Evolutionary conservation across 108 stramenopile species (phyloP), one percentile per base, ranked within the genome.

Genomic region (Fragilaria radians): DNA sequence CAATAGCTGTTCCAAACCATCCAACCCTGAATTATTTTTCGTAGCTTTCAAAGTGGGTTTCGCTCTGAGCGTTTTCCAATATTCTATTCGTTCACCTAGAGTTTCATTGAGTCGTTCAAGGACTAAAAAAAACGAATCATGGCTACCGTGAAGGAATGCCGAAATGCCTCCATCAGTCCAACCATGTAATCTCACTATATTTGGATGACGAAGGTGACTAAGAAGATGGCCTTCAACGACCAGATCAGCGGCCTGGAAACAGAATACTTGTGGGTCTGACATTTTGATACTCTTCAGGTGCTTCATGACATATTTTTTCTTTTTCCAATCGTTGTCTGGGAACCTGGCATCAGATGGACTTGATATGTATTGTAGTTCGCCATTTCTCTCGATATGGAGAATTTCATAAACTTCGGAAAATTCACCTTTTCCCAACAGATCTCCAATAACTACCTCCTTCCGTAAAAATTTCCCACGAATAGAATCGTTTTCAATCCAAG

Each of bases 101-200:
- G 89, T 91, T 48, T 85, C 85, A 52, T 81, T 73, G 65, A 91
- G 59, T 62, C 89, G 72, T 74, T 91, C 89, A 48, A 91, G 62
- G 11, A 91, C 54, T 23, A 91, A 52, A 62, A 91, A 91, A 57
- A 85, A 91, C n/a, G 84, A 83, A 42, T 42, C 14, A 14, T 42
- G 36, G 14, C 36, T 42, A 27, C 52, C 52, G 26, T 52, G 25
- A 3, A 18, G 2, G 22, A 18, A 22, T 3, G 52, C 52, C 24
- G 1, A 27, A 26, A 22, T 26, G 29, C 59, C 55, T 4, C 59
- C 62, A 49, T 47, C 25, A 27, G 82, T 64, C 75, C 79, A 80
- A 5, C 76, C 88, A 18, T 83, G 71, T 33, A 89, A 79, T 52
- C 73, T 82, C 48, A 89, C 61, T 28, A 89, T 89, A 56, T 89